These are phyloP conservation scores for Colletotrichum graminicola DNA, from an alignment of 2,329 filamentous ascomycete species.

Conservation along the genomic window DNA sequence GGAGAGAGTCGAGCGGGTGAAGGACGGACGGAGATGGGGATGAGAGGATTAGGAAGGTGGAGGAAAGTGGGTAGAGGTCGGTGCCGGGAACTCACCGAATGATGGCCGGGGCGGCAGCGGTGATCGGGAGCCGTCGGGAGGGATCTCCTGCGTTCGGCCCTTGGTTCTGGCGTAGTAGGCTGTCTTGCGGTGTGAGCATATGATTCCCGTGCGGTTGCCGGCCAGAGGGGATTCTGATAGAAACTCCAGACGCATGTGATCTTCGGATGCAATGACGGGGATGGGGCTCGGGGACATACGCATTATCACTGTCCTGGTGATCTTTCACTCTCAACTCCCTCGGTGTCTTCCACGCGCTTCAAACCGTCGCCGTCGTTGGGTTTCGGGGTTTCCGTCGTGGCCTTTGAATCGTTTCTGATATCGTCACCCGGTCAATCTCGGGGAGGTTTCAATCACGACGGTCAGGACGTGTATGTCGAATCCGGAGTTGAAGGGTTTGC, in stretches of 20 bases:
- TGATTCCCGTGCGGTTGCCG: background rate
- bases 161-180: conserved; percentile 40
- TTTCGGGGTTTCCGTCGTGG: background rate
- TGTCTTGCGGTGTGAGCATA: conserved; percentile 19
- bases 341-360: background rate
- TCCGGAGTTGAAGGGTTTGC: background rate
- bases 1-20: background rate
- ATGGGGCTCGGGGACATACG: background rate
- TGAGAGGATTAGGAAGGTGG: conserved; percentile 6
- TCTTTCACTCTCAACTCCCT: background rate
- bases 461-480: background rate
- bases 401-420: background rate
- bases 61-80: conserved; percentile 19
- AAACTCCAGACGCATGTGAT: background rate
- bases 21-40: background rate
- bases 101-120: conserved; percentile 37
- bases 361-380: background rate
- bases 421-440: background rate
- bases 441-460: background rate
- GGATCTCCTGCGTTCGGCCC: conserved; percentile 40
- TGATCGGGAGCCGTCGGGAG: conserved; percentile 38
- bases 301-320: background rate
- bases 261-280: background rate
- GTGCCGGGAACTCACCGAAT: conserved; percentile 29
- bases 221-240: background rate